A percentile compares a stretch with the other conserved stretches of the same genome.
Conservation (phyloP, 1,284 basidiomycete species). For the Ustilago nuda region DNA sequence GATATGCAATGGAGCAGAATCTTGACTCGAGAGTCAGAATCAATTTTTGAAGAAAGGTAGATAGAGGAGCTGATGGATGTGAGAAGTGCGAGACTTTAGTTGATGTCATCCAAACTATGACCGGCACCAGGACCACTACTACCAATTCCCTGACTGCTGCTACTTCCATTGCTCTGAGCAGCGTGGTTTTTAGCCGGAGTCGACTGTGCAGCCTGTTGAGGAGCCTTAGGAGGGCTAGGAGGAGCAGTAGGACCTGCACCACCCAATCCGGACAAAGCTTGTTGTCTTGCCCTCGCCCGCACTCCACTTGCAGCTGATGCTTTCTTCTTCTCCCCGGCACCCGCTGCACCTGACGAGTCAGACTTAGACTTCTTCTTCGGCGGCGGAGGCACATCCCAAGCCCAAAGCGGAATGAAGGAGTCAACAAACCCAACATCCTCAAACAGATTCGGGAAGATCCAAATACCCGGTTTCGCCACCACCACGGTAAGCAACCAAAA, state of each 20-base stretch:
- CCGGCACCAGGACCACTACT: slow-evolving; percentile 43
- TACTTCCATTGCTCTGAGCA: slow-evolving; percentile 5
- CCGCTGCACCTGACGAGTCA: neutral
- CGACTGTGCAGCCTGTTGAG: slow-evolving; percentile 32
- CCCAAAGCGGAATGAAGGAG: slow-evolving; percentile 96
- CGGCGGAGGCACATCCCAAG: slow-evolving; percentile 86
- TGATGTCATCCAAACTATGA: slow-evolving; percentile 50
- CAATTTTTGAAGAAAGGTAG: neutral
- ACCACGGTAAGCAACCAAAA: slow-evolving; percentile 94
- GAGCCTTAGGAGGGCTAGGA: slow-evolving; percentile 24
- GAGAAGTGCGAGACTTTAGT: slow-evolving; percentile 13
- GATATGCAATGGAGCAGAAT: too few relatives aligned
- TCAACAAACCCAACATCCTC: slow-evolving; percentile 99
- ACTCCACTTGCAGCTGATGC: slow-evolving; percentile 6
- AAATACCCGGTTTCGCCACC: slow-evolving; percentile 88
- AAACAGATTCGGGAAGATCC: slow-evolving; percentile 98
- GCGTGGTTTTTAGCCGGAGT: slow-evolving; percentile 18
- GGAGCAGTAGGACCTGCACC: slow-evolving; percentile 23
- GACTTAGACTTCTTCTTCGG: slow-evolving; percentile 71
- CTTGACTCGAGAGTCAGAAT: too few relatives aligned
- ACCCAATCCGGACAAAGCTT: slow-evolving; percentile 28
- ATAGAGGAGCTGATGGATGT: neutral
- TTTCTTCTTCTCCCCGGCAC: slow-evolving; percentile 16
- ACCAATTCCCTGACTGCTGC: slow-evolving; percentile 10
- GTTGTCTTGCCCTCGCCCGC: slow-evolving; percentile 20